Evolutionary conservation across 2,329 filamentous ascomycete species (phyloP), one percentile per base, ranked within the genome.

Genomic region (Sporothrix pallida): DNA sequence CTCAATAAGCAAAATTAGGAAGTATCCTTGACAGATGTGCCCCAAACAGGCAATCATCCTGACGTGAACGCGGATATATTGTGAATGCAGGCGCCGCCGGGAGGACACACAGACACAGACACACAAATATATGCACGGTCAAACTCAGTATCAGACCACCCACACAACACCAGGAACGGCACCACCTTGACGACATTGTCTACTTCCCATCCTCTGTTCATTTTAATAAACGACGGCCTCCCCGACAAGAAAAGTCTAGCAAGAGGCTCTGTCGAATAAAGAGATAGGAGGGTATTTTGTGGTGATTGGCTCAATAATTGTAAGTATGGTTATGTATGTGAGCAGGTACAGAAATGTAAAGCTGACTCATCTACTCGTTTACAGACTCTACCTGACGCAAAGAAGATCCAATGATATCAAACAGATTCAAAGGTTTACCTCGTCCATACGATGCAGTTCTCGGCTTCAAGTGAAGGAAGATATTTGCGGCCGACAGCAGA

Each of bases 191-290:
- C 23, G 8, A 68, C 23, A 50, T 68, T 52, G 31, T 50, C 50
- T 67, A 46, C 62, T 67, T 67, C 62, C n/a, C 20, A 50, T 23
- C 31, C 23, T 52, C 46, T 31, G 31, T 70, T 70, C n/a, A 56
- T 44, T 69, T 56, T 44, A n/a, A 42, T 56, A 70, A 56, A 44
- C 9, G 26, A 56, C 37, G 52, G 37, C 52, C n/a, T 70, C 52
- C 52, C 52, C 68, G 68, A 58, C 52, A 23, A 23, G 10, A 70
- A 37, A 70, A 31, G 52, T 26, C 13, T 26, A 46, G 9, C n/a
- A 2, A 70, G 7, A 58, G 10, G 50, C 23, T 56, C 20, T 12
- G n/a, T 3, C 20, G 20, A 12, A 42, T 15, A 12, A 17, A 3
- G 65, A n/a, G 13, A 3, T 52, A 37, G 42, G 50, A 17, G 56